Evolutionary conservation across 2,329 filamentous ascomycete genomes (phyloP).

Genomic region (Claviceps fusiformis): DNA sequence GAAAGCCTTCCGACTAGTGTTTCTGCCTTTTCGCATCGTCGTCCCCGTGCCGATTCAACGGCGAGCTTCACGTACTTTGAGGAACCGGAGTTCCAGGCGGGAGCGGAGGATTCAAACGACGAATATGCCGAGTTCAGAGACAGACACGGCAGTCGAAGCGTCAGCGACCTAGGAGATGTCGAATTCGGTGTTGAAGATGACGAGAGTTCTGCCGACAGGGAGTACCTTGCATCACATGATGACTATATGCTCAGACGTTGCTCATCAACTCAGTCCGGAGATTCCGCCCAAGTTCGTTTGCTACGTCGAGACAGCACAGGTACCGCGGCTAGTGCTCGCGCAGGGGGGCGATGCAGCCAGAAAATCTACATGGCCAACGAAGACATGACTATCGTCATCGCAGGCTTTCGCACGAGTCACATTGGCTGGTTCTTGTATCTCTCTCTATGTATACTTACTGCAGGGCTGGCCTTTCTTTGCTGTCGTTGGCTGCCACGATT

Average conservation of each 20-base stretch:
- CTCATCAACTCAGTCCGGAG: constrained; percentile 46
- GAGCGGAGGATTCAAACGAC: constrained; percentile 15
- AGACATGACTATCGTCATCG: constrained; percentile 85
- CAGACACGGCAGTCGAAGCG: constrained; percentile 16
- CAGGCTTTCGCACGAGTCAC: constrained; percentile 71
- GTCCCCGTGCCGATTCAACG: constrained; percentile 67
- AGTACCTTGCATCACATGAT: constrained; percentile 25
- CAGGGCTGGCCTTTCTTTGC: constrained; percentile 70
- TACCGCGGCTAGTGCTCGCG: constrained; percentile 52
- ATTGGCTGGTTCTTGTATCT: constrained; percentile 58
- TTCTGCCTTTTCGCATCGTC: constrained; percentile 80
- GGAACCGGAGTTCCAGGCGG: constrained; percentile 28
- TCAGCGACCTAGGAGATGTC: constrained; percentile 26
- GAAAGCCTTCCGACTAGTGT: constrained; percentile 93
- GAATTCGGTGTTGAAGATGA: constrained; percentile 28
- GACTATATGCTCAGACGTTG: constrained; percentile 43
- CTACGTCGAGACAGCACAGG: constrained; percentile 56
- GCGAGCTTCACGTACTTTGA: constrained; percentile 86
- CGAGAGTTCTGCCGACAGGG: constrained; percentile 26
- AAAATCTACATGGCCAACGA: constrained; percentile 90
- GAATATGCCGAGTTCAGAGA: constrained; percentile 14
- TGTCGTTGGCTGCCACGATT: constrained; percentile 83
- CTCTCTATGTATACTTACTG: constrained; percentile 54
- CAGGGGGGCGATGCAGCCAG: constrained; percentile 58
- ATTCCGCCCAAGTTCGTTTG: constrained; percentile 48